phyloP scores from a whole-genome alignment of 257 asterid genomes.

The Datura wrightii region DNA sequence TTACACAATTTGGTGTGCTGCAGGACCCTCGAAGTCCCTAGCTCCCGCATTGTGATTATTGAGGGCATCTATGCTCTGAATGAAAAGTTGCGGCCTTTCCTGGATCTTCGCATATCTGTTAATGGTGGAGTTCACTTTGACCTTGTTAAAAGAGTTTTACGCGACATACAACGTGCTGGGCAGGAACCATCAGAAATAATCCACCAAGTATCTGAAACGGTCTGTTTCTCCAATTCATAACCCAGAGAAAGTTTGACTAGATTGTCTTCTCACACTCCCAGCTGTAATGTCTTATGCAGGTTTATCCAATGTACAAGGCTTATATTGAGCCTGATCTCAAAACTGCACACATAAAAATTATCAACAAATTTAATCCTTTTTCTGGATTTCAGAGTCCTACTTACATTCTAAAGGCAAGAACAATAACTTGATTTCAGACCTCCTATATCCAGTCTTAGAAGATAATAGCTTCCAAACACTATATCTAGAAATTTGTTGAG shows the following conservation, averaged over 20 bases:
- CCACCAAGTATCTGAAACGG: slow-evolving; percentile 98
- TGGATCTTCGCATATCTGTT: slow-evolving; percentile 94
- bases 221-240: slow-evolving; percentile 43
- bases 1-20: slow-evolving; percentile 30
- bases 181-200: slow-evolving; percentile 98
- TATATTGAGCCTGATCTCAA: slow-evolving; percentile 96
- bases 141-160: slow-evolving; percentile 91
- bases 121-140: slow-evolving; percentile 99
- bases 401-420: slow-evolving; percentile 80
- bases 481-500: not conserved
- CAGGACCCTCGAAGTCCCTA: slow-evolving; percentile 95
- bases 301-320: slow-evolving; percentile 98
- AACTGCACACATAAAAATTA: slow-evolving; percentile 92
- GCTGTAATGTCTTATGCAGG: slow-evolving; percentile 51
- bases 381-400: slow-evolving; percentile 93
- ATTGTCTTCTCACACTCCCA: not conserved
- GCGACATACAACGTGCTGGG: slow-evolving; percentile 97
- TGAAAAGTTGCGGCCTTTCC: slow-evolving; percentile 73
- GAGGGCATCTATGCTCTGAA: slow-evolving; percentile 97
- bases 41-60: slow-evolving; percentile 81
- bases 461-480: slow-evolving; percentile 4
- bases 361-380: slow-evolving; percentile 93
- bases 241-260: not conserved
- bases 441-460: not conserved
- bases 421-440: slow-evolving; percentile 3